Evolutionary conservation across 2,329 filamentous ascomycete genomes (phyloP), one percentile per base, ranked within the genome.

Genomic region (Sphaerostilbella broomeana): DNA sequence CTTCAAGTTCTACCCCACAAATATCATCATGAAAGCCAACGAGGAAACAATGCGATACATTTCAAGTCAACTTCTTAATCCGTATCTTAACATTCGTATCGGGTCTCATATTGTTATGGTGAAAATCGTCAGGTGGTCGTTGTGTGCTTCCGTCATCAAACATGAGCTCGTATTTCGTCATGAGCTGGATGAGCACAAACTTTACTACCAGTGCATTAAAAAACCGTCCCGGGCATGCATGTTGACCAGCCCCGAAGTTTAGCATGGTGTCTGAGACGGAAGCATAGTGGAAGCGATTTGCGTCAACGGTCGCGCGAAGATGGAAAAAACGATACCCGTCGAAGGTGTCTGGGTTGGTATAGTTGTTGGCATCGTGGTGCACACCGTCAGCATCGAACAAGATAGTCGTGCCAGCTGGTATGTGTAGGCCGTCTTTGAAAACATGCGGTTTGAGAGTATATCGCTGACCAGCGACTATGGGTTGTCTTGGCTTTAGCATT

Each of bases 321-420:
- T 58, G 64, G 53, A 67, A 70, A 55, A 73, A 73, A 35, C 70
- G 69, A 35, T 73, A 47, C 4, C 67, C 63, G 45, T 74, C 70
- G 35, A 74, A 69, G 2, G 58, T 59, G 15, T 66, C 61, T 5
- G 69, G 61, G 15, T 62, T 54, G 9, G 56, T 50, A 46, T 62
- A 69, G 49, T 59, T 63, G 17, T 57, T 56, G 41, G 59, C 62
- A 45, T 69, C 66, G 30, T 57, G 56, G 12, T 62, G 61, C 45
- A 67, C 62, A 38, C 63, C 66, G 11, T 60, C 63, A 39, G 62
- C 61, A 0, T 64, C 63, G 0, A 63, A 61, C 7, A 68, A 53
- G 6, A 69, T 51, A 40, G 61, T 66, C 11, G 65, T 68, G 22
- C 67, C 67, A 4, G 57, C 50, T 3, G 67, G 67, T 4, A 70